A percentile compares a stretch with the other conserved stretches of the same genome.
Conservation (phyloP, 257 asterid genomes). For the Lycium ferocissimum region DNA sequence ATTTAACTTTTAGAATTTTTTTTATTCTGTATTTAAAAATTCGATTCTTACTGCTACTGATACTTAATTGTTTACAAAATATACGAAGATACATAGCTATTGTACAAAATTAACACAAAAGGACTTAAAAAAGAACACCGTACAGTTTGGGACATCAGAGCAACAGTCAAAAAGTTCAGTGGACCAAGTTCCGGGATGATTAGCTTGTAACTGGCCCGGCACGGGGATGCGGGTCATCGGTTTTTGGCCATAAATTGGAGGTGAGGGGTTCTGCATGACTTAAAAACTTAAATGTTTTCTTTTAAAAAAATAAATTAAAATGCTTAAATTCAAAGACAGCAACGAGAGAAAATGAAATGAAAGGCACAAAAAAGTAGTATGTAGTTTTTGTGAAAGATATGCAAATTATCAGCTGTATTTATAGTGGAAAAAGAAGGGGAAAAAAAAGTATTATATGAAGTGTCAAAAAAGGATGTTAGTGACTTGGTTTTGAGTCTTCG, state of each 20-base stretch:
- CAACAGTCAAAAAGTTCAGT: constrained; percentile 54
- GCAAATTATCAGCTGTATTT: not conserved
- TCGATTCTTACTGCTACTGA: no score
- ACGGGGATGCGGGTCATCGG: not conserved
- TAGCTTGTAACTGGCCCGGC: not conserved
- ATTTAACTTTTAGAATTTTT: no score
- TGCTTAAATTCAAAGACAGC: not conserved
- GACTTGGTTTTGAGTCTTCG: no score
- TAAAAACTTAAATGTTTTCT: not conserved
- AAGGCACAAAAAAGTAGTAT: not conserved
- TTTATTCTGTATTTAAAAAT: no score
- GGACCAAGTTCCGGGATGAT: constrained; percentile 47
- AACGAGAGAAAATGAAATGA: not conserved
- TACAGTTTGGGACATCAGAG: constrained; percentile 50
- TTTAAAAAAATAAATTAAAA: no score
- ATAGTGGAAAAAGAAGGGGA: not conserved
- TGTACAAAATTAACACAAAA: no score
- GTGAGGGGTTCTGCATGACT: constrained; percentile 4
- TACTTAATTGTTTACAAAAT: no score
- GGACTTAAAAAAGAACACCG: not conserved
- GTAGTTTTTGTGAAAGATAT: not conserved
- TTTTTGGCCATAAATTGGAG: not conserved
- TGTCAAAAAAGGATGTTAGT: no score
- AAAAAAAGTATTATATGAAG: no score
- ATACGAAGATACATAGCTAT: no score